Conservation (phyloP, 192 early-diverging fungal genomes). For the Coemansia sp. region DNA sequence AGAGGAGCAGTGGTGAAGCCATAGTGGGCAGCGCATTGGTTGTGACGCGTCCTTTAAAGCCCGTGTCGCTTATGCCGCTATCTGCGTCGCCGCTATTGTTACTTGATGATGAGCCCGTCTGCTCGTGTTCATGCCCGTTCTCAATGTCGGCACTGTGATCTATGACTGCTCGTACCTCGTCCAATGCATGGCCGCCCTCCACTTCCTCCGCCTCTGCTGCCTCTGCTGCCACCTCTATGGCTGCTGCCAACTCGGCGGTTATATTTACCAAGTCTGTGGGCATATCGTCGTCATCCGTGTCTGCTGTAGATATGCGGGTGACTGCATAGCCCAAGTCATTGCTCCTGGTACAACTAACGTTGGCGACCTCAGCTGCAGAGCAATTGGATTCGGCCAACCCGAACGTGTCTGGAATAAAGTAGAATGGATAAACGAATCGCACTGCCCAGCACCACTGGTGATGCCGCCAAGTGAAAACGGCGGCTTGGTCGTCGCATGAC, state of each 20-base stretch:
- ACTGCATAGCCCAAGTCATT: background rate
- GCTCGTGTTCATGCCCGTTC: constrained; percentile 34
- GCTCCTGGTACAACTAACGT: background rate
- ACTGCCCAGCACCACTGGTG: constrained; percentile 43
- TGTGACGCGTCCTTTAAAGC: background rate
- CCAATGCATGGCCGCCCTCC: background rate
- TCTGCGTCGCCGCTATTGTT: constrained; percentile 1
- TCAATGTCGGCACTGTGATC: constrained; percentile 30
- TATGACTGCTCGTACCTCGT: background rate
- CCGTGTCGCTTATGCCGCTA: background rate
- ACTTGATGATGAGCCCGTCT: background rate
- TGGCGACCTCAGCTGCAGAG: too few species aligned
- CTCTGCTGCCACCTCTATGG: background rate
- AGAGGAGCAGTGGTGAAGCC: constrained; percentile 30
- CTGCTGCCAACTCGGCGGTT: background rate
- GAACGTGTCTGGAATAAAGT: constrained; percentile 18
- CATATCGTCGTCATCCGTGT: background rate
- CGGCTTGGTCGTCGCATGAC: constrained; percentile 12
- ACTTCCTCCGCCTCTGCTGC: background rate
- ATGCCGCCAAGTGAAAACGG: constrained; percentile 19
- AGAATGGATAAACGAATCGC: constrained; percentile 44
- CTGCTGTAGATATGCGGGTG: background rate
- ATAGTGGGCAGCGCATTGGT: constrained; percentile 7
- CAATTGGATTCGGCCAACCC: background rate
- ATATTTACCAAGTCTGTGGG: background rate